These are phyloP conservation scores for Phytophthora pisi DNA, from an alignment of 352 stramenopile genomes.

Conservation along the genomic window DNA sequence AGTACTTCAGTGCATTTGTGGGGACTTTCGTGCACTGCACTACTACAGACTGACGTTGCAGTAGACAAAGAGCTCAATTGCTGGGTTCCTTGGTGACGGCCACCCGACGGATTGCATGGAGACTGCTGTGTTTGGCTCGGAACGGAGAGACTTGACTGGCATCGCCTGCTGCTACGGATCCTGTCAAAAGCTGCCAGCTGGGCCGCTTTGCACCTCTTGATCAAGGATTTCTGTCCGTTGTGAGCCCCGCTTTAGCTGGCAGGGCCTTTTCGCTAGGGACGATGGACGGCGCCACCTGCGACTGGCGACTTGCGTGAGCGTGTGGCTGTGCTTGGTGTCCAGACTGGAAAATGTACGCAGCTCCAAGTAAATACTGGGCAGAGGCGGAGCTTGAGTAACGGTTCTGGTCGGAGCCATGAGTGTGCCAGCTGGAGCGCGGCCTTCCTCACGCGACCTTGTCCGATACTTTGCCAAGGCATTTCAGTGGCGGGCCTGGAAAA, in stretches of 20 bases:
- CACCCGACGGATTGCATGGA: neutral
- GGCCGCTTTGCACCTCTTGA: conserved; percentile 2
- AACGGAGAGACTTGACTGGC: neutral
- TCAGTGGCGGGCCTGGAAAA: conserved; percentile 14
- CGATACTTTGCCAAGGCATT: conserved; percentile 1
- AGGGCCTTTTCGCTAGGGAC: conserved; percentile 20
- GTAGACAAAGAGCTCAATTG: conserved; percentile 5
- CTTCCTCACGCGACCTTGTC: conserved; percentile 10
- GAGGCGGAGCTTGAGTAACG: conserved; percentile 16
- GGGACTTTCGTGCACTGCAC: too few relatives aligned
- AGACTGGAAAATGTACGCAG: conserved; percentile 7
- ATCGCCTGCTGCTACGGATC: conserved; percentile 23
- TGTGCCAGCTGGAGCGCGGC: conserved; percentile 7
- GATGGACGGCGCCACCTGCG: conserved; percentile 14
- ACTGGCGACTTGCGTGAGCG: conserved; percentile 20
- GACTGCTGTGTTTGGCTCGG: neutral
- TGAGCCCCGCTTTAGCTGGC: neutral
- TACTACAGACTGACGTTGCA: neutral
- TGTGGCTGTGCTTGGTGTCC: conserved; percentile 5
- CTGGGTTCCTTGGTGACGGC: neutral
- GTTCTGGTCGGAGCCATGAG: conserved; percentile 14
- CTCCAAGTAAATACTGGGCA: conserved; percentile 4
- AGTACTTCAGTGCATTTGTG: too few relatives aligned
- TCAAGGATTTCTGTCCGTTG: conserved; percentile 1
- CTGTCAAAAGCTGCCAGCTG: conserved; percentile 25